Conservation (phyloP, 169 alveolate genomes). For the Cryptosporidium viatorum region DNA sequence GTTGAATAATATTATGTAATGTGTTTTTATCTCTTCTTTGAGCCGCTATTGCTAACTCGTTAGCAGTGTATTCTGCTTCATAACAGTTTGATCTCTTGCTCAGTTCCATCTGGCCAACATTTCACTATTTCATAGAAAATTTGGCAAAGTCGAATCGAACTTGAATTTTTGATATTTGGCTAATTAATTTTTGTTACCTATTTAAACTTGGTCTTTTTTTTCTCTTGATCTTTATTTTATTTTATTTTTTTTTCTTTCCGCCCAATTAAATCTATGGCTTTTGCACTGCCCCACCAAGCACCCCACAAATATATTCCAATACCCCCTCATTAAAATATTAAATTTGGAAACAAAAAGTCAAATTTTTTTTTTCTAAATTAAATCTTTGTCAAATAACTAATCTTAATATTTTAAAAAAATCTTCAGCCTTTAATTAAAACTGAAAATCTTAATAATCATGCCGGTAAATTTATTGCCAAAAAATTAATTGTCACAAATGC, state of each 20-base stretch:
- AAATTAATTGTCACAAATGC: background rate
- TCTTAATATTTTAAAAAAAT: background rate
- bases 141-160: background rate
- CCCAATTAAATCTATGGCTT: conserved; percentile 2
- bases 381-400: too few species aligned
- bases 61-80: conserved; percentile 72
- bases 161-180: background rate
- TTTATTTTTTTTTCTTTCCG: conserved; percentile 3
- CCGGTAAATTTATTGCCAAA: background rate
- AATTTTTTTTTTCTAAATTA: background rate
- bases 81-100: conserved; percentile 49
- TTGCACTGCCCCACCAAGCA: conserved; percentile 65
- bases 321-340: background rate
- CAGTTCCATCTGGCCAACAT: conserved; percentile 48
- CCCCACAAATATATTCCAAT: conserved; percentile 29
- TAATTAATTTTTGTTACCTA: background rate
- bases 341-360: background rate
- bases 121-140: background rate
- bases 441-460: background rate
- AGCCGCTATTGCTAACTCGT: conserved; percentile 74
- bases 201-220: background rate
- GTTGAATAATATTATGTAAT: conserved; percentile 64
- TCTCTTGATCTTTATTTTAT: conserved; percentile 10
- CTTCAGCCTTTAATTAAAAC: background rate
- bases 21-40: conserved; percentile 73